Evolutionary conservation across 352 stramenopile genomes (phyloP), one percentile per base, ranked within the genome.

Genomic region (Pythium apleroticum): DNA sequence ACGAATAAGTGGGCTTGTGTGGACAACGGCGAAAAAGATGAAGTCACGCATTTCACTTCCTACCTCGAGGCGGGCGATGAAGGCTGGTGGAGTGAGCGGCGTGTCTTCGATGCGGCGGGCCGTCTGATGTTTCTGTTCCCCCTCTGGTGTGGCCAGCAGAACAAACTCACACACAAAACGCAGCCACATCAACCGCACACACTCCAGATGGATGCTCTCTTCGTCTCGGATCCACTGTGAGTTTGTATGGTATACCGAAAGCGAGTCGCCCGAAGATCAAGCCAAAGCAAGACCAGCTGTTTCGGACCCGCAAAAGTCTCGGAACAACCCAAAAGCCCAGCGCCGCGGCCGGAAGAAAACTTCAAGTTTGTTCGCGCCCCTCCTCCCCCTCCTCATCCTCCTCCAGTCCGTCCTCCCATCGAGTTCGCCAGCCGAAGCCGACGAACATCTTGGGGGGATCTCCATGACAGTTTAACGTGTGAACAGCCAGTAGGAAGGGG

Each of bases 171-270:
- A 27, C 9, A 24, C 46, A 33, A 53, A 57, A 43, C 35, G 53
- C 61, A 72, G 65, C 65, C 65, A 72, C 65, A 72, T 72, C 65
- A 72, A 65, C 43, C 19, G 45, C 63, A 65, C 63, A 70, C 65
- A 64, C 66, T 57, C 66, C 66, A 72, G 60, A 72, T 72, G 66
- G 66, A 72, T 72, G 66, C 66, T 65, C 65, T 72, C 60, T 68
- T 63, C 22, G 30, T 19, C 17, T 11, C n/a, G 24, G 37, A 57
- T 61, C 37, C 54, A 68, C 66, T 65, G 55, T 27, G 2, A 39
- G 14, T 72, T 65, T 65, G 54, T 72, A 72, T 68, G 19, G 0
- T 25, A 72, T 72, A 72, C 27, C 58, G 8, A 58, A 50, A 15
- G 10, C 4, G 4, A 68, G 54, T 62, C 7, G 37, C 3, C 20